Base-by-base conservation (phyloP, 192 early-diverging fungal species). In the Podochytrium sp. region DNA sequence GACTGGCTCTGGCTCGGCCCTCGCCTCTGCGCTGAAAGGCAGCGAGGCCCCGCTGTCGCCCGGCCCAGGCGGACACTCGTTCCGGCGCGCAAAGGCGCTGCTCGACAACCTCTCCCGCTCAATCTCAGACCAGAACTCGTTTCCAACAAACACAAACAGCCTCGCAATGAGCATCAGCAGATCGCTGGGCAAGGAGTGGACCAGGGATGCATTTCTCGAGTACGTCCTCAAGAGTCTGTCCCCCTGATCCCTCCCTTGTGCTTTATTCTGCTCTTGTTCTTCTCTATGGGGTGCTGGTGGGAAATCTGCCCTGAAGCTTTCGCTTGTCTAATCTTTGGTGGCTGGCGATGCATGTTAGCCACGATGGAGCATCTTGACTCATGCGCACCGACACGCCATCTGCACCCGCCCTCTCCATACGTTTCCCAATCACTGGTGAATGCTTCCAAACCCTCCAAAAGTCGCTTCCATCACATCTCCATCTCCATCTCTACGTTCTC, bases 81-180 rank as follows among this genome's bases (percentile, higher is more conserved):
- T 38, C 30, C 66, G 66, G 50, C 49, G 66, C 35, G 51, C 66
- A 51, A 69, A 55, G 51, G 32, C 47, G 7, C 51, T 69, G 50
- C 66, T 69, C 66, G 66, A 69, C 51, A 69, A 69, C 40, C n/a
- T 69, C 4, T 51, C 66, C 20, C 47, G 66, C 43, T 69, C 66
- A 10, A 34, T 69, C 25, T 16, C 34, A 25, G 52, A 47, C 12
- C n/a, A 52, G 12, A n/a, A 20, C 66, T 34, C 37, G 0, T 47
- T 47, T 39, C 7, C 7, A 10, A 33, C 23, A 20, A 25, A 7
- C 12, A 52, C 49, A 32, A 35, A n/a, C 6, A 2, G 18, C 16
- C 66, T 69, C 18, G 66, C 66, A 39, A 69, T 41, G 51, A 69
- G 66, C 37, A 14, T 69, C 27, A 69, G 66, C 51, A 51, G 51